Evolutionary conservation across 2,329 filamentous ascomycete species (phyloP), one percentile per base, ranked within the genome.

Genomic region (Cladophialophora bantiana): DNA sequence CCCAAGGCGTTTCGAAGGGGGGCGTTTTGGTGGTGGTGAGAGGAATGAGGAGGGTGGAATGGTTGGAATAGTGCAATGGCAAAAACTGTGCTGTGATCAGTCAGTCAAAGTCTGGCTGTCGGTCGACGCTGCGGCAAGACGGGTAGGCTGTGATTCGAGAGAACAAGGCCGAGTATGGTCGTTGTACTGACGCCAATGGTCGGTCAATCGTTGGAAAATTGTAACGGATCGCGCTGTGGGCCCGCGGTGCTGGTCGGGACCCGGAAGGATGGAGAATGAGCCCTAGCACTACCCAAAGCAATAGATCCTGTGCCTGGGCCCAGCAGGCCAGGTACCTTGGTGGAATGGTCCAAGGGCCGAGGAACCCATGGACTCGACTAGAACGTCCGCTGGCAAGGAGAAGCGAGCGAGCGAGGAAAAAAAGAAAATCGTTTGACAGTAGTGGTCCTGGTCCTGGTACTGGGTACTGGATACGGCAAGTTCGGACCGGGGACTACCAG

Each of bases 161-260:
- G 20, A 50, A 50, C 7, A 20, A 50, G 45, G 18, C 10, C 45
- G 10, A 50, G 18, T 50, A 26, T 50, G 20, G 45, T 50, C 45
- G 45, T 50, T 50, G 45, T 26, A 50, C 45, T 26, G 45, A 50
- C 45, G 36, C 36, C 45, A 20, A 50, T 50, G 45, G 45, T 50
- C 20, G 45, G 45, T 50, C 45, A 50, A 50, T 50, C 18, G 45
- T 50, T 26, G 45, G 45, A 50, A 50, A 50, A 50, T 50, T 50
- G 45, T 50, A 50, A 50, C 45, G 45, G 45, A 50, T 50, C 45
- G 45, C 20, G 45, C 26, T 18, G 45, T 50, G 45, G 45, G 45
- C 45, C 45, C 7, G 5, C 45, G 45, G 45, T 50, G 18, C 10
- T 50, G 45, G 45, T 50, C 45, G 45, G 45, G 45, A 50, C 45